phyloP scores from a whole-genome alignment of 345 rosid species.

The Trapa bicornis region DNA sequence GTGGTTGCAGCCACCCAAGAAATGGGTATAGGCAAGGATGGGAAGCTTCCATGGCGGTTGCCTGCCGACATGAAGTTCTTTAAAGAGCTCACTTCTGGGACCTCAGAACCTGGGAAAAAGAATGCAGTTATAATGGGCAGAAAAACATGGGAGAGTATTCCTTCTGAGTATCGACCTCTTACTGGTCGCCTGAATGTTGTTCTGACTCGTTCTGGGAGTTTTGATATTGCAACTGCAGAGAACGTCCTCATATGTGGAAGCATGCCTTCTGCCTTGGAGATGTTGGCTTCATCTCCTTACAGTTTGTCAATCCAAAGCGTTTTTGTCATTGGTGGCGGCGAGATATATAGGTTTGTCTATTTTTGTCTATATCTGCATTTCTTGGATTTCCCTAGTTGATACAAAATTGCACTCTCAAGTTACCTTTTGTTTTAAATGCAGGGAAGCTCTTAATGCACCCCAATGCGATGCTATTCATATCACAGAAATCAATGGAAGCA shows the following conservation, averaged over 20 bases:
- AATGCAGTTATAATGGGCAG: conserved; percentile 94
- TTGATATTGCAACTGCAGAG: conserved; percentile 78
- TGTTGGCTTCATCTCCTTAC: conserved; percentile 71
- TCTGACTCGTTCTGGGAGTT: conserved; percentile 77
- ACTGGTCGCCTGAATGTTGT: conserved; percentile 92
- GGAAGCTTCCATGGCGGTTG: conserved; percentile 73
- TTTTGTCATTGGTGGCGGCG: conserved; percentile 85
- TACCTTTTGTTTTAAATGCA: conserved; percentile 18
- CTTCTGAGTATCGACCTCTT: conserved; percentile 49
- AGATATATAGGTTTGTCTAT: conserved; percentile 46
- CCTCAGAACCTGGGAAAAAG: conserved; percentile 56
- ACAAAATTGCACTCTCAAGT: neutral
- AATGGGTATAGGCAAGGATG: conserved; percentile 86
- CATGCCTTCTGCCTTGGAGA: conserved; percentile 60
- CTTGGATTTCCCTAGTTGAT: neutral
- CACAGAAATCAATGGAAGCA: conserved; percentile 60
- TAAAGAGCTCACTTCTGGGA: conserved; percentile 51
- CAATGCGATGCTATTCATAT: conserved; percentile 81
- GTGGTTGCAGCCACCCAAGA: conserved; percentile 85
- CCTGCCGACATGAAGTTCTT: conserved; percentile 83
- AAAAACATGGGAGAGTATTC: conserved; percentile 93
- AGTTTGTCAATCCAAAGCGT: conserved; percentile 83
- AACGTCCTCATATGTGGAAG: conserved; percentile 83
- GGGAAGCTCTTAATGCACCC: conserved; percentile 68
- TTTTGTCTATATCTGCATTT: neutral